Evolutionary conservation across 768 basidiomycete genomes (phyloP).

Genomic region (Panaeolus papilionaceus): DNA sequence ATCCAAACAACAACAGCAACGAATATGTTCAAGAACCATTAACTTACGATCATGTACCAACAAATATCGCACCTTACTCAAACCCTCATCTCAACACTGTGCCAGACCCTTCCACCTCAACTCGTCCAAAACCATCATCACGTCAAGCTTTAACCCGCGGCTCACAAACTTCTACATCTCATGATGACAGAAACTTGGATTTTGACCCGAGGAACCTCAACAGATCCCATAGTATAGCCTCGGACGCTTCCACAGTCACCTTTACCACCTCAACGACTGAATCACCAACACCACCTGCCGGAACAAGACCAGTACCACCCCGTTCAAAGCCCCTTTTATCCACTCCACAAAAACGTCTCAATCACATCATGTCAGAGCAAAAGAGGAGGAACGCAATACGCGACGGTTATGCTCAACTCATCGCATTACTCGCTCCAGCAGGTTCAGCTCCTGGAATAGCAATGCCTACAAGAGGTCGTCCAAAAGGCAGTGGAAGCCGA

Average conservation of each 20-base stretch:
- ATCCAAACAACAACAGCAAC: slow-evolving; percentile 25
- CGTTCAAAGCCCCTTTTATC: slow-evolving; percentile 73
- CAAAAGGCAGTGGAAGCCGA: slow-evolving; percentile 76
- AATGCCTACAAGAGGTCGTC: slow-evolving; percentile 79
- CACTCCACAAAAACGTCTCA: slow-evolving; percentile 85
- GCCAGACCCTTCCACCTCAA: slow-evolving; percentile 48
- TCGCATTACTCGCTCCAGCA: slow-evolving; percentile 80
- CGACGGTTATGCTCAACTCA: slow-evolving; percentile 88
- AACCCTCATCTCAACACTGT: slow-evolving; percentile 53
- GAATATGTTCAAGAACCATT: slow-evolving; percentile 36
- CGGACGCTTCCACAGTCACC: slow-evolving; percentile 36
- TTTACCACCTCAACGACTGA: slow-evolving; percentile 26
- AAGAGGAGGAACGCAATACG: slow-evolving; percentile 92
- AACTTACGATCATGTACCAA: slow-evolving; percentile 33
- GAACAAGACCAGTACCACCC: slow-evolving; percentile 10
- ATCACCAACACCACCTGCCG: slow-evolving; percentile 24
- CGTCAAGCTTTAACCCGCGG: slow-evolving; percentile 35
- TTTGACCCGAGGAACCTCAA: slow-evolving; percentile 30
- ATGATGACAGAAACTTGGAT: slow-evolving; percentile 28
- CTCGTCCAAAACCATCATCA: slow-evolving; percentile 36
- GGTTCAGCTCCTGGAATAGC: slow-evolving; percentile 70
- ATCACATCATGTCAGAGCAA: slow-evolving; percentile 96
- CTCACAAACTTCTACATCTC: slow-evolving; percentile 27
- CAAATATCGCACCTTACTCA: slow-evolving; percentile 46
- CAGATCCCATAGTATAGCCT: slow-evolving; percentile 33